Evolutionary conservation across 75 land plant species (phyloP).

Genomic region (Azolla pinnata): DNA sequence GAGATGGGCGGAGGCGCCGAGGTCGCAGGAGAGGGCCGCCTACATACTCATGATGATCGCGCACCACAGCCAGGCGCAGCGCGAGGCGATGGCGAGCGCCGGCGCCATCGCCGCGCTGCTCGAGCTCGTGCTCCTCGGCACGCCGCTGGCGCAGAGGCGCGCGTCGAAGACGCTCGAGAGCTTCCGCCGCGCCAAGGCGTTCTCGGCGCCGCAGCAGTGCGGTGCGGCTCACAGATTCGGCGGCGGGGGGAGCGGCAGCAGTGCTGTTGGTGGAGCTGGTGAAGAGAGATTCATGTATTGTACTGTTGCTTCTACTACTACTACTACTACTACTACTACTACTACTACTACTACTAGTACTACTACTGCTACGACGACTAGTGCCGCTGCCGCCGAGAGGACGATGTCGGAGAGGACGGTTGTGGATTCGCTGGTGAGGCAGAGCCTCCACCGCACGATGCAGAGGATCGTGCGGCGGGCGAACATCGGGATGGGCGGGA

Average conservation of each 20-base stretch:
- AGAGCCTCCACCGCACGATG: constrained; percentile 86
- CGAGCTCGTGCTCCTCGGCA: constrained; percentile 70
- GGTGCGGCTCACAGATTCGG: too few relatives aligned
- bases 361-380: background rate
- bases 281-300: constrained; percentile 8
- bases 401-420: constrained; percentile 58
- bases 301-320: too few relatives aligned
- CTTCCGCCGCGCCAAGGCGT: constrained; percentile 45
- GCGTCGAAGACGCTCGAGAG: constrained; percentile 72
- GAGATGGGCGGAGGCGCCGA: constrained; percentile 52
- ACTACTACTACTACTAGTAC: too few relatives aligned
- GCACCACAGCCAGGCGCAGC: constrained; percentile 48
- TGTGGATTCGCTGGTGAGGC: constrained; percentile 68
- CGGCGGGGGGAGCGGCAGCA: constrained; percentile 9
- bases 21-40: constrained; percentile 83
- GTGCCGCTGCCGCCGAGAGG: constrained; percentile 3
- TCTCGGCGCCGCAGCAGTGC: constrained; percentile 20
- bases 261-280: constrained; percentile 42
- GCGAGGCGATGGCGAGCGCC: constrained; percentile 59
- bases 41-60: constrained; percentile 83
- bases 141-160: constrained; percentile 72
- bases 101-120: constrained; percentile 53
- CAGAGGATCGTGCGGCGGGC: constrained; percentile 66
- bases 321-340: too few relatives aligned
- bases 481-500: constrained; percentile 33